Conservation (phyloP, 768 basidiomycete genomes). For the Agaricus sinodeliciosus region DNA sequence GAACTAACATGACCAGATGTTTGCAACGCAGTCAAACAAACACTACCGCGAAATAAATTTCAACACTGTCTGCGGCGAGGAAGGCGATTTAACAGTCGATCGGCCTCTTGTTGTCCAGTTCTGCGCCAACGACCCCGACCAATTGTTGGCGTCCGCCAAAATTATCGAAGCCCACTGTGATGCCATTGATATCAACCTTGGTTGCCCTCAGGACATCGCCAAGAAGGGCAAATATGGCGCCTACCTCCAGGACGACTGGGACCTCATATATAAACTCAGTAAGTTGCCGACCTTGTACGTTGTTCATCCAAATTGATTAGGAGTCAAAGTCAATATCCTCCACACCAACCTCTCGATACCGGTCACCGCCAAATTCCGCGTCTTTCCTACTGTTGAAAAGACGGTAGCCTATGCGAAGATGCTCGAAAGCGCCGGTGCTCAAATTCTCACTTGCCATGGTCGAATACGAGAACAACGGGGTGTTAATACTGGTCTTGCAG, state of each 20-base stretch:
- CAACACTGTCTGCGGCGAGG: constrained; percentile 66
- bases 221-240: constrained; percentile 80
- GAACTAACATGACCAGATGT: constrained; percentile 43
- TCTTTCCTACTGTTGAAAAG: constrained; percentile 78
- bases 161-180: constrained; percentile 77
- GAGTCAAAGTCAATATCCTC: constrained; percentile 66
- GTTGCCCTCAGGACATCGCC: constrained; percentile 96
- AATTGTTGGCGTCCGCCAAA: constrained; percentile 71
- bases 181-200: constrained; percentile 90
- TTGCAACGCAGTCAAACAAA: constrained; percentile 43
- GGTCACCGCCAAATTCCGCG: constrained; percentile 93
- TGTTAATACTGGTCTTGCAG: constrained; percentile 76
- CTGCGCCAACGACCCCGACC: constrained; percentile 83
- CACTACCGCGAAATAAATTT: constrained; percentile 60
- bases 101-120: constrained; percentile 90
- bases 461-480: constrained; percentile 89
- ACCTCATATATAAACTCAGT: constrained; percentile 77
- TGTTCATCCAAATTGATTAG: neutral
- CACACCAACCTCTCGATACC: constrained; percentile 84
- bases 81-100: constrained; percentile 69
- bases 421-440: constrained; percentile 92
- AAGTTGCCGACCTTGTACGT: constrained; percentile 16
- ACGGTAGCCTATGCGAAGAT: constrained; percentile 94
- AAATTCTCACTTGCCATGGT: constrained; percentile 92
- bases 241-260: constrained; percentile 95